Conservation (phyloP, 1,284 basidiomycete genomes). For the Takashimella tepidaria region DNA sequence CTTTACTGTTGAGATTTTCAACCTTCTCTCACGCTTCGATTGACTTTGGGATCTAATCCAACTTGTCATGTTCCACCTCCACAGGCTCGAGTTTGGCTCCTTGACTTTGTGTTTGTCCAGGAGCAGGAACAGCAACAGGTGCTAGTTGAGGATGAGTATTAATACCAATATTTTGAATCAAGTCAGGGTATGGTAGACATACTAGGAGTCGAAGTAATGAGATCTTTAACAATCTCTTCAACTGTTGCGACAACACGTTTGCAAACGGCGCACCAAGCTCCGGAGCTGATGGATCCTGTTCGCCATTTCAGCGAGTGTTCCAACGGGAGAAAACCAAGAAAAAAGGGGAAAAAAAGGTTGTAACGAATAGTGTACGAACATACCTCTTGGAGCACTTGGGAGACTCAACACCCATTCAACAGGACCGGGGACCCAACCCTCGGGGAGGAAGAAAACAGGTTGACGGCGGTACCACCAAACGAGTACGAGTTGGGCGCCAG, state of each 20-base stretch:
- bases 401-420: constrained; percentile 68
- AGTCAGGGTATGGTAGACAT: constrained; percentile 4
- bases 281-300: constrained; percentile 77
- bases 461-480: constrained; percentile 83
- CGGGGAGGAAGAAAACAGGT: constrained; percentile 86
- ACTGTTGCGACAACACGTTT: constrained; percentile 65
- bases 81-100: constrained; percentile 30
- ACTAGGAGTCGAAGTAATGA: constrained; percentile 20
- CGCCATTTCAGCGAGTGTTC: neutral
- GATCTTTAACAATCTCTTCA: constrained; percentile 63
- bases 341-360: neutral
- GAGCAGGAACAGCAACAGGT: constrained; percentile 5
- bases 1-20: too few species aligned
- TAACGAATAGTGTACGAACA: too few species aligned
- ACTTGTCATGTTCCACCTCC: constrained; percentile 29
- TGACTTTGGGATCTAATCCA: constrained; percentile 21
- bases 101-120: constrained; percentile 9
- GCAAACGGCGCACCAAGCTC: constrained; percentile 86
- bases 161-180: constrained; percentile 2
- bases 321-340: too few species aligned
- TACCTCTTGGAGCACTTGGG: constrained; percentile 43
- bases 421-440: constrained; percentile 74
- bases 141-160: too few species aligned
- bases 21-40: too few species aligned
- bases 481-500: constrained; percentile 72